These are phyloP conservation scores for Amanita molliuscula DNA, from an alignment of 768 basidiomycete species.

Conservation along the genomic window DNA sequence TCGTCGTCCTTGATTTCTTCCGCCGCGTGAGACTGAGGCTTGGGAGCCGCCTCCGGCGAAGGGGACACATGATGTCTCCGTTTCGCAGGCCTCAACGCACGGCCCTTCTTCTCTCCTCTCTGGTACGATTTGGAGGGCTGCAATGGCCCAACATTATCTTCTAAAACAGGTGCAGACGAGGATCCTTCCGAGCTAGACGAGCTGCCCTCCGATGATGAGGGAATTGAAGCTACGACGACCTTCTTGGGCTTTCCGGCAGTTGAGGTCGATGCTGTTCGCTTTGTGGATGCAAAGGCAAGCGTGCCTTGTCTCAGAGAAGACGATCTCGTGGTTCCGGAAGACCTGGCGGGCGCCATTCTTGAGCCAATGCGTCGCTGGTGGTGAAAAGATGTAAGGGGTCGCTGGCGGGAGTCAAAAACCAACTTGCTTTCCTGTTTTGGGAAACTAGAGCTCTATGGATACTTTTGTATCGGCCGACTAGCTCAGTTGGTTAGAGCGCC, in stretches of 20 bases:
- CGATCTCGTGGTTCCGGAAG: neutral
- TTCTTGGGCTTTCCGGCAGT: slow-evolving; percentile 14
- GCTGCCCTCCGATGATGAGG: slow-evolving; percentile 3
- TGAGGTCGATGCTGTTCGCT: slow-evolving; percentile 29
- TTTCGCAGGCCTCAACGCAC: neutral
- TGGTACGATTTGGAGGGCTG: neutral
- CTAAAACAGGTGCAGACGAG: neutral
- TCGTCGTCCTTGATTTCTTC: slow-evolving; percentile 14
- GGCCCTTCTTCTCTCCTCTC: neutral
- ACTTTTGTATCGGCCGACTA: too few species aligned
- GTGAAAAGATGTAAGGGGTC: too few species aligned
- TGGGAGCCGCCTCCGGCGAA: neutral
- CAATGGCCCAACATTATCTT: neutral
- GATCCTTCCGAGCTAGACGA: slow-evolving; percentile 5
- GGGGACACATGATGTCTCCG: slow-evolving; percentile 3
- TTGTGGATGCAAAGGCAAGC: slow-evolving; percentile 33
- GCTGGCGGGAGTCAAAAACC: neutral
- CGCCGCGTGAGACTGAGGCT: neutral
- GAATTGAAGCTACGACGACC: slow-evolving; percentile 5
- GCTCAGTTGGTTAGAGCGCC: slow-evolving; percentile 84
- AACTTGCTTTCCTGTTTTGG: neutral
- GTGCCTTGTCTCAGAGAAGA: slow-evolving; percentile 31
- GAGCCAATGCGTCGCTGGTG: neutral
- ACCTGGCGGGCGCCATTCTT: neutral
- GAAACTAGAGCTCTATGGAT: too few species aligned